Percentiles rank a stretch among this genome's conserved stretches.
phyloP scores from a whole-genome alignment of 352 stramenopile species.

The Chrysophaeum taylorii region DNA sequence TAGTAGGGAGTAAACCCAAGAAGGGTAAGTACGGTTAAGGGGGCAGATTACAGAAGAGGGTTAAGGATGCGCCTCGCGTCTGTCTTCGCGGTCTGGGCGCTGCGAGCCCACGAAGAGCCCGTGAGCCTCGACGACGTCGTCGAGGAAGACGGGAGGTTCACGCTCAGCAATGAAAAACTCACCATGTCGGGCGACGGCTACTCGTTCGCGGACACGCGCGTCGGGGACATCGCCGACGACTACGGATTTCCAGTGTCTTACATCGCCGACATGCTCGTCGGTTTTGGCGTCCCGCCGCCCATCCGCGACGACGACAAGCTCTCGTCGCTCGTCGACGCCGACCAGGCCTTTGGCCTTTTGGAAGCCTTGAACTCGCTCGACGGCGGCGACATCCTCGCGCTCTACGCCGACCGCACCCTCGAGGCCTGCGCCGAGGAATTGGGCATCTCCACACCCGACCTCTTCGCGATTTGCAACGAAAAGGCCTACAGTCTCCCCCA shows the following conservation, averaged over 20 bases:
- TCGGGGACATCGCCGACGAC: background rate
- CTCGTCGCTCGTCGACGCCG: background rate
- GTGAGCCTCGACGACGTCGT: background rate
- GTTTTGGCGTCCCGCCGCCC: background rate
- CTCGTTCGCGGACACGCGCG: background rate
- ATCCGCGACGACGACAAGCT: background rate
- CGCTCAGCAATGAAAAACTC: background rate
- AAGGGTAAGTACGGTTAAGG: no score
- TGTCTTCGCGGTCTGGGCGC: no score
- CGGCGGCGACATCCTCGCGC: background rate
- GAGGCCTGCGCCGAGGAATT: background rate
- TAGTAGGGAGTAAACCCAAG: no score
- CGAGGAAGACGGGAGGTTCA: background rate
- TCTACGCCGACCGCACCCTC: background rate
- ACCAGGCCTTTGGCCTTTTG: background rate
- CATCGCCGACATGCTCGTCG: background rate
- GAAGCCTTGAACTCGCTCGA: background rate
- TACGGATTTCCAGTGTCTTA: background rate
- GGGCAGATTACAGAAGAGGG: no score
- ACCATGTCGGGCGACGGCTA: background rate
- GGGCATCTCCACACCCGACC: background rate
- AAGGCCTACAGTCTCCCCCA: background rate
- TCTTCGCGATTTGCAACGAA: background rate
- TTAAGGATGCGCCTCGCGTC: no score
- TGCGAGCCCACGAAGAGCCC: constrained; percentile 6